Evolutionary conservation across 805 yeast genomes (phyloP), one percentile per base, ranked within the genome.

Genomic region (Candida awuae): DNA sequence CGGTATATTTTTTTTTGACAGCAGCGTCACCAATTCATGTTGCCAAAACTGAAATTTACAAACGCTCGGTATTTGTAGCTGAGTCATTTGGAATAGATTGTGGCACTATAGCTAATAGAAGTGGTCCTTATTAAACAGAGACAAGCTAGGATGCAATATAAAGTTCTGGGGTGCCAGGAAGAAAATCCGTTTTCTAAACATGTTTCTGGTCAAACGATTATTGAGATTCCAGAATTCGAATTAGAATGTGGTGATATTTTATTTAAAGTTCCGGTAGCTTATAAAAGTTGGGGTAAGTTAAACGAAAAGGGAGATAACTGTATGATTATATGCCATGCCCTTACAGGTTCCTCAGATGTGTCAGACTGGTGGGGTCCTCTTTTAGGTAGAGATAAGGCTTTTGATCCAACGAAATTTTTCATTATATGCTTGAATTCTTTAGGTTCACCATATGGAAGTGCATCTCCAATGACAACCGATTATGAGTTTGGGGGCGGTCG

Each of bases 331-430:
- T 84, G 95, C 51, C 98, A 92, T 65, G 97, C 98, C 0, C 67
- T 92, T 39, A 87, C 97, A 0, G 98, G 98, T 0, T 86, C 96
- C 0, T 74, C 95, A 0, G 97, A 92, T 57, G 95, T 90, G 14
- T 72, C 82, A 29, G 98, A 92, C 54, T 92, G 98, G 98, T 92
- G 98, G 98, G 97, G 97, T 0, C 97, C 97, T 0, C 61, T 92
- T 18, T 63, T 92, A 21, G 98, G 97, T 1, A 73, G 77, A 4
- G 83, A 77, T 12, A 73, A 80, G 42, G 94, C 97, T 1, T 86
- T 92, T 60, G 98, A 92, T 61, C 95, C 97, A 0, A 67, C 87
- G 0, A 72, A 83, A 47, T 92, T 80, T 58, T 85, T 85, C 58
- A 77, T 92, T 33, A 70, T 92, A 13, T 90, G 98, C 56, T 63